These are phyloP conservation scores for Termitomyces sp. DNA, from an alignment of 1,284 basidiomycete genomes.

Conservation along the genomic window DNA sequence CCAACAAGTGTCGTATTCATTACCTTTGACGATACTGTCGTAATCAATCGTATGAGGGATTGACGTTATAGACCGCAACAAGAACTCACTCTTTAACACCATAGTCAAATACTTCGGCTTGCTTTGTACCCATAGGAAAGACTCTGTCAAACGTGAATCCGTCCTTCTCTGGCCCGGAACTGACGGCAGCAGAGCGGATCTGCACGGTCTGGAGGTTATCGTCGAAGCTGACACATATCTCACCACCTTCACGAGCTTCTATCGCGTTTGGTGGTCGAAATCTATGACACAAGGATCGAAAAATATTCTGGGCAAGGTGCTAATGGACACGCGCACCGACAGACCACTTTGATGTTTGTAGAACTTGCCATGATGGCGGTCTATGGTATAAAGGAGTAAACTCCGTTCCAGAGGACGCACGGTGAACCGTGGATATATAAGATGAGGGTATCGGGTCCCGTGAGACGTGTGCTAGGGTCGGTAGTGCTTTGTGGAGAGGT, in stretches of 20 bases:
- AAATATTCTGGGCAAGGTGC: conserved; percentile 4
- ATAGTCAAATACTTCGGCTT: conserved; percentile 97
- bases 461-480: conserved; percentile 2
- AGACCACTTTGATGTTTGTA: conserved; percentile 91
- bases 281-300: conserved; percentile 37
- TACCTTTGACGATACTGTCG: conserved; percentile 76
- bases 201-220: conserved; percentile 82
- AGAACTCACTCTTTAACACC: conserved; percentile 88
- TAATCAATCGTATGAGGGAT: conserved; percentile 9
- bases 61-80: conserved; percentile 14
- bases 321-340: conserved; percentile 59
- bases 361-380: conserved; percentile 59
- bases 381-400: conserved; percentile 18
- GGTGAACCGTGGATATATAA: conserved; percentile 13
- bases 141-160: conserved; percentile 98
- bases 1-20: conserved; percentile 3
- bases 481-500: conserved; percentile 1
- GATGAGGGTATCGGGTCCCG: conserved; percentile 11
- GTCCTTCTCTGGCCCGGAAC: conserved; percentile 78
- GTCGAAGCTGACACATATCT: conserved; percentile 88
- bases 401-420: conserved; percentile 13
- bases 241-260: conserved; percentile 85
- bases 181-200: conserved; percentile 63
- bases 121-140: conserved; percentile 89
- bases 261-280: conserved; percentile 95